Evolutionary conservation across 2,329 filamentous ascomycete genomes (phyloP).

Genomic region (Herpotrichia juniperi): DNA sequence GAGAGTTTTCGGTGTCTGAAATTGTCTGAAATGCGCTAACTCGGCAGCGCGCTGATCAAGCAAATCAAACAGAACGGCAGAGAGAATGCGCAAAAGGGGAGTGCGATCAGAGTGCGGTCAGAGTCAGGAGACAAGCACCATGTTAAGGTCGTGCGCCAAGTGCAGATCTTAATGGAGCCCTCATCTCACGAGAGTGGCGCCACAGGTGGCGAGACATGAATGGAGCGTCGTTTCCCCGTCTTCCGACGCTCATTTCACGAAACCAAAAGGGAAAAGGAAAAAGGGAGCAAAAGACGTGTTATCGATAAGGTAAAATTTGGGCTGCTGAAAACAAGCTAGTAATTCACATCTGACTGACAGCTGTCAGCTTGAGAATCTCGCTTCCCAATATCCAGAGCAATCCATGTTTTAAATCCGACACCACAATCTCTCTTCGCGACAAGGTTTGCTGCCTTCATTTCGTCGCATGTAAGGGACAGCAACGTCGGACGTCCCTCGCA

Average conservation of each 20-base stretch:
- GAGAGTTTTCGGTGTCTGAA: not conserved
- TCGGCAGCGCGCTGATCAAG: not conserved
- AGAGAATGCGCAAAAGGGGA: conserved; percentile 7
- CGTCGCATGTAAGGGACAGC: no score
- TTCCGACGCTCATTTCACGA: conserved; percentile 5
- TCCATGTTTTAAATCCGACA: no score
- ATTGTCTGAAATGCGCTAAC: not conserved
- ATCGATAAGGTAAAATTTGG: no score
- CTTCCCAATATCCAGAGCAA: no score
- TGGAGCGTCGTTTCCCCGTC: conserved; percentile 9
- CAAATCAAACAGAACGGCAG: not conserved
- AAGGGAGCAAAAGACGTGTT: no score
- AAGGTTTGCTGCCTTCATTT: no score
- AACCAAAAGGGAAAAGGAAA: not conserved
- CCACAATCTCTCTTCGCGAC: no score
- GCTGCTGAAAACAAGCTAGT: no score
- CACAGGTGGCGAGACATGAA: conserved; percentile 16
- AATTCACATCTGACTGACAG: no score
- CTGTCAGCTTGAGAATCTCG: no score
- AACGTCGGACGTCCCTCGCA: not conserved
- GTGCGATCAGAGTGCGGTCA: conserved; percentile 5
- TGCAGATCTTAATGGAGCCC: conserved; percentile 6
- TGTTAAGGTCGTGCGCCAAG: conserved; percentile 14
- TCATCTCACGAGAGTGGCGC: conserved; percentile 16
- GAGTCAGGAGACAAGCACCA: conserved; percentile 17